Base-by-base conservation (phyloP, 768 basidiomycete species). In the Serendipita vermifera region DNA sequence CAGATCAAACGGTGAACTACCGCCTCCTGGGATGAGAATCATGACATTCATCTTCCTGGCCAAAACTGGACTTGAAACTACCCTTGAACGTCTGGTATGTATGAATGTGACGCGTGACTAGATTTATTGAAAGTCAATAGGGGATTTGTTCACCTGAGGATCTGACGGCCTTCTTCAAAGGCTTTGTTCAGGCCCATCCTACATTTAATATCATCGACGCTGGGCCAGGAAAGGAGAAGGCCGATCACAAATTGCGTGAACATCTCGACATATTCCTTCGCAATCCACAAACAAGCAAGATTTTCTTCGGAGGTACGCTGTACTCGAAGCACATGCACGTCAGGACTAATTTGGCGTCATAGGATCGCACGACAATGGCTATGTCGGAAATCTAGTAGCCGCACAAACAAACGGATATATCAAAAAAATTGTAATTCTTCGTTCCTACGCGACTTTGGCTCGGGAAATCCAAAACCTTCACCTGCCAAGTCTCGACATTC, bases 321-420 rank as follows among this genome's bases (percentile, higher is more conserved):
- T n/a, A n/a, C n/a, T n/a, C n/a, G n/a, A 58, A n/a, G n/a, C n/a
- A n/a, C n/a, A n/a, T n/a, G n/a, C n/a, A n/a, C n/a, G n/a, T n/a
- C n/a, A n/a, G n/a, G n/a, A n/a, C 7, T 57, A 39, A 5, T 33
- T 46, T 26, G 2, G 31, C 41, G 55, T 32, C 32, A 32, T 33
- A 84, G 82, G 82, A 59, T 80, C 79, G 63, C 84, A 85, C 64
- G 83, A 85, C 68, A 79, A 79, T 69, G 83, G 84, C 61, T 85
- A 86, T 69, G 73, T 77, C 53, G 75, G 77, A 24, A 74, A 72
- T 57, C 75, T 86, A 55, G 76, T 76, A 41, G 79, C 81, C 17
- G 75, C 80, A 51, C 77, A 82, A 55, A 83, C 83, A 38, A 75
- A 78, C 27, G 82, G 83, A 32, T 77, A 75, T 62, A 75, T 75